Evolutionary conservation across 2,329 filamentous ascomycete species (phyloP), one percentile per base, ranked within the genome.

Genomic region (Trichoderma atrobrunneum): DNA sequence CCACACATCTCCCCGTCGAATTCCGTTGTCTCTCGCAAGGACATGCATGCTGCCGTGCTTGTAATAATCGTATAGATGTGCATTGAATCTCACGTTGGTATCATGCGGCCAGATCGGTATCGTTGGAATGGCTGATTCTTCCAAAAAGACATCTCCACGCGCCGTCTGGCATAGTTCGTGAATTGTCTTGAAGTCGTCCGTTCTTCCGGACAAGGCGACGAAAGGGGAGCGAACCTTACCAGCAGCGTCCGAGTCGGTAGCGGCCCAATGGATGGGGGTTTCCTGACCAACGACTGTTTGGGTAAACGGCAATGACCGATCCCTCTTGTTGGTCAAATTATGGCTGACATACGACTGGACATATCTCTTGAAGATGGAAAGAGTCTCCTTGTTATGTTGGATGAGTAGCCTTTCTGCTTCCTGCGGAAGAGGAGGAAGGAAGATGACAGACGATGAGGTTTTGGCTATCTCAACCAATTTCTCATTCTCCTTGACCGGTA

Each of bases 31-130:
- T 0, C 80, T 81, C 14, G 88, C 87, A 3, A 95, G 81, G 0
- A 89, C 86, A 1, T 84, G 78, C 26, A 90, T 79, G 76, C 91
- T 88, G 4, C 92, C 92, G 76, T 95, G 90, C 79, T 89, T 92
- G 85, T 89, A 94, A 80, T 94, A 95, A 79, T 95, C 91, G 73
- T 91, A 89, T 0, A 95, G 81, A 77, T 92, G 92, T 0, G 90
- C 89, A 74, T 93, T 93, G 73, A 90, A 84, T 0, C 87, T 87
- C 14, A 80, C 78, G 10, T 73, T 80, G 3, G 85, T 83, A 68
- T 91, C 87, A 30, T 89, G 82, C 0, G 88, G 87, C 75, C 87
- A 87, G 12, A 93, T 81, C 6, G 86, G 85, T 5, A 94, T 85
- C 77, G 92, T 88, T 0, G 93, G 93, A 28, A 95, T 88, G 1